phyloP scores from a whole-genome alignment of 2,329 filamentous ascomycete genomes.

The Pseudopithomyces chartarum region DNA sequence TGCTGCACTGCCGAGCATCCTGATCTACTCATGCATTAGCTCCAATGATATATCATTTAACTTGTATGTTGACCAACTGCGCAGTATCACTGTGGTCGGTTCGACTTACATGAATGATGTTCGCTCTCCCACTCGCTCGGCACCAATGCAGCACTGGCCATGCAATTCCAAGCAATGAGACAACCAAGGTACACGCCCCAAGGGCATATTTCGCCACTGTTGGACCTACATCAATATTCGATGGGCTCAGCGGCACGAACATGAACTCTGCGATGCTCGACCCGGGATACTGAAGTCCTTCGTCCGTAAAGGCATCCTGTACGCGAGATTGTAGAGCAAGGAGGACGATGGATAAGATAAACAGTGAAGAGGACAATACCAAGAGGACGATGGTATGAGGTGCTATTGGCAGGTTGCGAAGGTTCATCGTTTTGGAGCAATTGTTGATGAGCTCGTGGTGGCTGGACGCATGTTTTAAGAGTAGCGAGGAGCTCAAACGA shows the following conservation, averaged over 20 bases:
- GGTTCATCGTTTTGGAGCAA: neutral
- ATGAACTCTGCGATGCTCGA: constrained; percentile 17
- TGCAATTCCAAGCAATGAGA: neutral
- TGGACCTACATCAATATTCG: constrained; percentile 14
- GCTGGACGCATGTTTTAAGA: neutral
- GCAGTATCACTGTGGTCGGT: neutral
- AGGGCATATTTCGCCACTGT: constrained; percentile 8
- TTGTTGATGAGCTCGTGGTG: neutral
- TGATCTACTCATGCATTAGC: constrained; percentile 5
- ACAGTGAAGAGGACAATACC: neutral
- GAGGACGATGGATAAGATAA: constrained; percentile 7
- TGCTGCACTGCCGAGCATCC: constrained; percentile 4
- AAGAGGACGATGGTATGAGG: neutral
- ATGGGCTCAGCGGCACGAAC: constrained; percentile 14
- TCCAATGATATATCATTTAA: neutral
- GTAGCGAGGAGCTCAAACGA: neutral
- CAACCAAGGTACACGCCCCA: constrained; percentile 1
- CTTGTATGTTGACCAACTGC: neutral
- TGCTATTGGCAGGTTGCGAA: neutral
- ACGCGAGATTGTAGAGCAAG: constrained; percentile 13
- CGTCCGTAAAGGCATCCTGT: constrained; percentile 4
- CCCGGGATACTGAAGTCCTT: constrained; percentile 15
- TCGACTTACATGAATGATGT: constrained; percentile 1
- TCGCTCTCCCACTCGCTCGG: neutral
- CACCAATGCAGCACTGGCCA: constrained; percentile 13